phyloP scores from a whole-genome alignment of 192 early-diverging fungal genomes.

The Obelidium mucronatum region DNA sequence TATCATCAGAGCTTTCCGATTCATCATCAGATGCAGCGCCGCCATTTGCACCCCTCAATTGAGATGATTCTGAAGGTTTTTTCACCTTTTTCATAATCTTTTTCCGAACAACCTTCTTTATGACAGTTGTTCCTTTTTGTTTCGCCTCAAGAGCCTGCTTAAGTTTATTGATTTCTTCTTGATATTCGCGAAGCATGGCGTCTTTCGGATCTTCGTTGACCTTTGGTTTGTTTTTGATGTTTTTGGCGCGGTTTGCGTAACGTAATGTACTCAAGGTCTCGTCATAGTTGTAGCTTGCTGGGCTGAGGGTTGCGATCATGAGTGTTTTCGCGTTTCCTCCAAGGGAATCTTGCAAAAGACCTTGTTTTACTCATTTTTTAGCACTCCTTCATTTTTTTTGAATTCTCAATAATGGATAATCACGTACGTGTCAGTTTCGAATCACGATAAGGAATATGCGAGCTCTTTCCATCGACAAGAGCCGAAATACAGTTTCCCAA shows the following conservation, averaged over 20 bases:
- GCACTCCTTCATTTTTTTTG: background rate
- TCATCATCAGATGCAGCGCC: constrained; percentile 25
- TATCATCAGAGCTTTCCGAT: constrained; percentile 38
- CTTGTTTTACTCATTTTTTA: constrained; percentile 37
- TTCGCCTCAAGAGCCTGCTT: constrained; percentile 56
- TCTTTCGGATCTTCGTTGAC: constrained; percentile 74
- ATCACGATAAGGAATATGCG: constrained; percentile 69
- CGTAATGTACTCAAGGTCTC: constrained; percentile 67
- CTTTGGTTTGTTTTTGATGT: constrained; percentile 72
- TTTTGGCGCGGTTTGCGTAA: constrained; percentile 71
- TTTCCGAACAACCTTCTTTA: constrained; percentile 60
- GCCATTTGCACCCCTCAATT: background rate
- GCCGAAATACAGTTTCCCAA: constrained; percentile 72
- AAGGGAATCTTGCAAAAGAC: constrained; percentile 68
- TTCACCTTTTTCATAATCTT: constrained; percentile 61
- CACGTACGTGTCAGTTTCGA: constrained; percentile 68
- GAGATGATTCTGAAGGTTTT: constrained; percentile 21
- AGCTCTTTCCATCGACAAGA: constrained; percentile 67
- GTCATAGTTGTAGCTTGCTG: constrained; percentile 68
- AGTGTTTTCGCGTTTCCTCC: constrained; percentile 73
- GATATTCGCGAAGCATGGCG: constrained; percentile 72
- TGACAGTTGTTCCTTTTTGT: constrained; percentile 45
- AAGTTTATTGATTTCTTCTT: constrained; percentile 66
- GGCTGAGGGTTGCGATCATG: constrained; percentile 70
- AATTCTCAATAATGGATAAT: background rate